Base-by-base conservation (phyloP, 2,329 filamentous ascomycete species). In the Myriosclerotinia duriaeana region DNA sequence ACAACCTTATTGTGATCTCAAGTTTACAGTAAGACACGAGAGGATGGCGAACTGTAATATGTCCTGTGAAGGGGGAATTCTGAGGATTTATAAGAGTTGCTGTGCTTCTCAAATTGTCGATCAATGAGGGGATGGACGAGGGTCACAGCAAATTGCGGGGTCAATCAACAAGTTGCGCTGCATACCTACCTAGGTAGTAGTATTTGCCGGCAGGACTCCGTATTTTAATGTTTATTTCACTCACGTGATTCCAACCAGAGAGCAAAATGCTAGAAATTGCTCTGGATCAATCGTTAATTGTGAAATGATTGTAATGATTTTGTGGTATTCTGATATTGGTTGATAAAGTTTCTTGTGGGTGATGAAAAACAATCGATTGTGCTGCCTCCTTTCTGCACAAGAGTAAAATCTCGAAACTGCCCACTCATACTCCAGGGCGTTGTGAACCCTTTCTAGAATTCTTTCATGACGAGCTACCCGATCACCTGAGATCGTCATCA, bases 201-300 rank as follows among this genome's bases (percentile, higher is more conserved):
- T 36, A 60, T 60, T 48, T 60, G 56, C 56, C 56, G 56, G 42
- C 56, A 60, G 56, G 48, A 60, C 42, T 48, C 42, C 30, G 30
- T 34, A 34, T 5, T 34, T 36, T 42, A 22, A 60, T 38, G 36
- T 36, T 36, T 46, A 38, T 12, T 22, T 17, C 12, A 12, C 7
- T n/a, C 42, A 60, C 42, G 58, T 50, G 58, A 60, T 60, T 8
- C 9, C 8, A 14, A 34, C 22, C 5, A 38, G 44, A 60, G 11
- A 20, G 30, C n/a, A 36, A 22, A 42, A 36, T 22, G 40, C 26
- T n/a, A 44, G 22, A 59, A 58, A 40, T 11, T 44, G 15, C 9
- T 6, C 55, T 58, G 20, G 55, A 9, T 15, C 55, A 44, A 59
- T 12, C 17, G 42, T 12, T 44, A 44, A 34, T 34, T 6, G 42